These are phyloP conservation scores for Fusarium aywerte DNA, from an alignment of 2,329 filamentous ascomycete species.

Conservation along the genomic window DNA sequence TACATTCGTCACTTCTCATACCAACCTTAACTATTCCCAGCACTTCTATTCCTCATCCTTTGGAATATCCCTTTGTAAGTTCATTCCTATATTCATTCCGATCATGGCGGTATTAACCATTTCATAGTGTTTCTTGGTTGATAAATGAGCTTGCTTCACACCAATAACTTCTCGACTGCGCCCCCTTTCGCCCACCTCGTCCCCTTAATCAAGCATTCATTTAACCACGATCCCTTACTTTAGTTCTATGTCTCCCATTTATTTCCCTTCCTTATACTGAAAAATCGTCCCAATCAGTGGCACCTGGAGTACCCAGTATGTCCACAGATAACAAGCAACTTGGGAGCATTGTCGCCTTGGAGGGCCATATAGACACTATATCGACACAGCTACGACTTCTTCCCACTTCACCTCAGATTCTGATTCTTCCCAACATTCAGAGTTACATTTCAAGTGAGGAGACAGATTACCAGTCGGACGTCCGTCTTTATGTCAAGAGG, in stretches of 20 bases:
- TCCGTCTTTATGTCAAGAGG: conserved; percentile 56
- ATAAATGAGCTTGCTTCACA: conserved; percentile 23
- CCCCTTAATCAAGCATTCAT: conserved; percentile 26
- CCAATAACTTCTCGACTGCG: conserved; percentile 22
- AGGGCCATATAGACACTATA: conserved; percentile 65
- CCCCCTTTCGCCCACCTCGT: conserved; percentile 24
- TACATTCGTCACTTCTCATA: conserved; percentile 20
- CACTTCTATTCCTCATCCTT: conserved; percentile 6
- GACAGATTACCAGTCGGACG: conserved; percentile 46
- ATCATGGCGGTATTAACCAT: conserved; percentile 10
- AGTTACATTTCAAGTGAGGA: conserved; percentile 55
- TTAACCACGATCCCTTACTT: conserved; percentile 21
- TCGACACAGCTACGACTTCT: conserved; percentile 70
- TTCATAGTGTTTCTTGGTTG: conserved; percentile 13
- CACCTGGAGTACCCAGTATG: conserved; percentile 41
- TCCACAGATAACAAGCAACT: conserved; percentile 38
- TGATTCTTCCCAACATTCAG: conserved; percentile 65
- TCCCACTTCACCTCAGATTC: conserved; percentile 66
- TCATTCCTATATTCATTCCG: conserved; percentile 25
- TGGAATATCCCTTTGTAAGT: conserved; percentile 23
- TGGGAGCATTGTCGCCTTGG: conserved; percentile 69
- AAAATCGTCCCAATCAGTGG: conserved; percentile 30
- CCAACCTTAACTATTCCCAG: neutral
- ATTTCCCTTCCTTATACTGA: neutral
- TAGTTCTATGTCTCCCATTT: conserved; percentile 7